Evolutionary conservation across 768 basidiomycete genomes (phyloP), one percentile per base, ranked within the genome.

Genomic region (Russula earlei): DNA sequence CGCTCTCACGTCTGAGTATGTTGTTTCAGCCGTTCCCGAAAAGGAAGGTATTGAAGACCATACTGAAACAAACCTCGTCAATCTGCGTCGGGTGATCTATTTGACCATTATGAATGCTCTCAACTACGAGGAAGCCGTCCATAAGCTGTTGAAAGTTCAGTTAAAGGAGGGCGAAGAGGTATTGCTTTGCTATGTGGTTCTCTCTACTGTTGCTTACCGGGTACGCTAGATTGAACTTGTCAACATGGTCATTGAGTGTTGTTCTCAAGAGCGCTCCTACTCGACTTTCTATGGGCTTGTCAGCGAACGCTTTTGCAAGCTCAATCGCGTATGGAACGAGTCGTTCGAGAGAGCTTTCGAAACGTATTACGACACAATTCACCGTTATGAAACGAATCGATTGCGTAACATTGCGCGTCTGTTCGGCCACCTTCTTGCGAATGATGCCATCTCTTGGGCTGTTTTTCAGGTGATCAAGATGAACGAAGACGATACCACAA

Each of bases 171-270:
- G 95, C 1, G 83, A 96, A 70, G 96, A 99, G 84, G 94, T 95
- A 66, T 52, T 74, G 17, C 20, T 44, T 7, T 17, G 14, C 56
- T 9, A 11, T 15, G 4, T 36, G 24, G 31, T 25, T 27, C 25
- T 49, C 19, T 51, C 42, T 51, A 19, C 19, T 9, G 31, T 54
- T 38, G 47, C 24, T 45, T 4, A 54, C 15, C 22, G 58, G 11
- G n/a, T 44, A 34, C n/a, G 34, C 3, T 65, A 96, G 91, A 87
- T 91, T 63, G 95, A 97, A 68, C 72, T 99, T 55, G 82, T 90
- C 68, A 97, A 98, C 77, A 99, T 99, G 96, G 81, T 99, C 60
- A 89, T 99, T 70, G 95, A 98, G 66, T 99, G 96, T 87, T 98
- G 96, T 69, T 98, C 96, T 2, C 96, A 99, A 74, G 96, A 98